Evolutionary conservation across 345 rosid genomes (phyloP), one percentile per base, ranked within the genome.

Genomic region (Clausena lansium): DNA sequence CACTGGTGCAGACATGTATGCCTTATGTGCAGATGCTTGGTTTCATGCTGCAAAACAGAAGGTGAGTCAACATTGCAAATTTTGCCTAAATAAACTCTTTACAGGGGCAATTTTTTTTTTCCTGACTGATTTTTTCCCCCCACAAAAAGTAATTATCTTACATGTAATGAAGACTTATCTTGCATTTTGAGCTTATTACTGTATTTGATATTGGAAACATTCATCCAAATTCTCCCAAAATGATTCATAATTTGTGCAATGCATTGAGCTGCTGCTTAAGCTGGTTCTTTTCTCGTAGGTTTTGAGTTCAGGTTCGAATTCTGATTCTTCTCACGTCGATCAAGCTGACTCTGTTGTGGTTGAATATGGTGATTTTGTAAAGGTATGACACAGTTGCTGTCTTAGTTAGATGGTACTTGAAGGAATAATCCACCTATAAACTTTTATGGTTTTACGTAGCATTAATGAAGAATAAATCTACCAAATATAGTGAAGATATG

Each of bases 11-110:
- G 99, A 95, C 84, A 91, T 92, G 98, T 95, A 95, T 64, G 99
- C 99, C 70, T 86, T 95, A 65, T 94, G 99, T 82, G 97, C 99
- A 4, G 99, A 95, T 88, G 99, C 99, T 81, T 95, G 99, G 99
- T 94, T 95, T 87, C 91, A 92, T 60, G 99, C 98, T 76, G 99
- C 98, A 84, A 93, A 93, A 84, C 87, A 91, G 59, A 90, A 89
- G 95, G 99, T 91, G 67, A 70, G 87, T 79, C 70, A 54, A 52
- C 73, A 60, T 13, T 20, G 54, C 38, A 14, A 20, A 30, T 17
- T 66, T 22, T 58, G 54, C 55, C 19, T 47, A 59, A 65, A 30
- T 54, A 66, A n/a, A 71, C 52, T 13, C 35, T 32, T 30, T 64
- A 24, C 41, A 63, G 60, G 32, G 54, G 39, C 25, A 24, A 22